Conservation (phyloP, 2,329 filamentous ascomycete species). For the Sarocladium kiliense region DNA sequence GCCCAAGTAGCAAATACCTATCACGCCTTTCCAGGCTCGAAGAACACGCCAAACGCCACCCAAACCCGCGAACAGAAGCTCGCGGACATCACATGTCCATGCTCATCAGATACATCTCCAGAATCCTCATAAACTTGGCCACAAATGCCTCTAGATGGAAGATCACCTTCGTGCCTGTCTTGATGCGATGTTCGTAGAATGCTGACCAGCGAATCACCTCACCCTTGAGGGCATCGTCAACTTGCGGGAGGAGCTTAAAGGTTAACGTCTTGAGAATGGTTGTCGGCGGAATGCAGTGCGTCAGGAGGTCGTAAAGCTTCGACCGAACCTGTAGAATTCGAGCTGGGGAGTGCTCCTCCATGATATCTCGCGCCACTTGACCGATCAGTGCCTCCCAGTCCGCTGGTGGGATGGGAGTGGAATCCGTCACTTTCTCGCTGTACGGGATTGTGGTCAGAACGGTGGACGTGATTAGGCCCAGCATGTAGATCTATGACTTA, state of each 20-base stretch:
- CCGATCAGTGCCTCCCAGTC: conserved; percentile 94
- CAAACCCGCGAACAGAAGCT: not conserved
- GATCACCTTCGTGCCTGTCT: conserved; percentile 89
- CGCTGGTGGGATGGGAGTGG: conserved; percentile 84
- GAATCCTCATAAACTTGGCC: conserved; percentile 94
- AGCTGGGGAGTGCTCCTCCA: conserved; percentile 86
- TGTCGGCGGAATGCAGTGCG: conserved; percentile 93
- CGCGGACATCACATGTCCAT: conserved; percentile 60
- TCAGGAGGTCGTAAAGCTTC: conserved; percentile 94
- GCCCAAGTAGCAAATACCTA: not conserved
- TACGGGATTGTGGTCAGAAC: conserved; percentile 23
- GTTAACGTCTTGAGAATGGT: conserved; percentile 92
- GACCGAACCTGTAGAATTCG: conserved; percentile 82
- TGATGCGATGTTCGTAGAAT: conserved; percentile 94
- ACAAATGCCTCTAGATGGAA: conserved; percentile 98
- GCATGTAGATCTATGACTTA: conserved; percentile 38
- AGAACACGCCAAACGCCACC: conserved; percentile 2
- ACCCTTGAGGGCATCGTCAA: conserved; percentile 84
- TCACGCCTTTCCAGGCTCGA: not conserved
- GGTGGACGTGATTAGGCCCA: no score
- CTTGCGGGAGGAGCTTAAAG: conserved; percentile 82
- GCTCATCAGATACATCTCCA: conserved; percentile 87
- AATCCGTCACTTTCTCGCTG: conserved; percentile 86
- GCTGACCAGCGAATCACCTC: conserved; percentile 95
- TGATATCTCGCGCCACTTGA: conserved; percentile 87